A percentile compares a stretch with the other conserved stretches of the same genome.
phyloP scores from a whole-genome alignment of 495 filamentous ascomycete genomes.

The Daldinia vernicosa region DNA sequence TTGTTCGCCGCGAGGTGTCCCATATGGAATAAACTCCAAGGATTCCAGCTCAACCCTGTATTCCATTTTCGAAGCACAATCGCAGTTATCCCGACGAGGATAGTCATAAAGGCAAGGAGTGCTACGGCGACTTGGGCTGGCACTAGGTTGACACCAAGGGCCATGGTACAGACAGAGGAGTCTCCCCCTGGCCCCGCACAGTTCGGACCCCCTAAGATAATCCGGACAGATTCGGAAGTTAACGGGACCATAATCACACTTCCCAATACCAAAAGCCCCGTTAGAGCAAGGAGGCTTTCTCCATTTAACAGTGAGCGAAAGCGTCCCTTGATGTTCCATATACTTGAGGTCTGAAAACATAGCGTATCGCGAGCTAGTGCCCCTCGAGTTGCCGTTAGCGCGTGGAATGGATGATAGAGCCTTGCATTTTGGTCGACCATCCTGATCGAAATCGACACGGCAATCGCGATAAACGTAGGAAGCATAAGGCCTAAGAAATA shows the following conservation, averaged over 20 bases:
- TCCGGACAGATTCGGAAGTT: constrained; percentile 37
- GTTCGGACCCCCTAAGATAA: constrained; percentile 36
- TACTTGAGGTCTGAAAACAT: constrained; percentile 38
- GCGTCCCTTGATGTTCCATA: constrained; percentile 25
- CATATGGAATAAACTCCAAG: constrained; percentile 45
- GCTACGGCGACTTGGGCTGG: constrained; percentile 34
- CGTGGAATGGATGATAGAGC: constrained; percentile 49
- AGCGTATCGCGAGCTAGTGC: constrained; percentile 41
- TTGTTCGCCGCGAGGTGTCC: constrained; percentile 37
- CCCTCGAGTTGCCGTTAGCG: constrained; percentile 36
- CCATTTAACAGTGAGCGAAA: constrained; percentile 31
- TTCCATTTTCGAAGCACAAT: constrained; percentile 42
- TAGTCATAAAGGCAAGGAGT: constrained; percentile 35
- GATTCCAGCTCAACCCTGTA: constrained; percentile 46
- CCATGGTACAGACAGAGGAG: constrained; percentile 27
- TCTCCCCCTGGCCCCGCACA: constrained; percentile 17
- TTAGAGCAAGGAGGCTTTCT: constrained; percentile 35
- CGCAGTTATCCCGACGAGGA: constrained; percentile 25
- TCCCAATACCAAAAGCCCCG: constrained; percentile 37
- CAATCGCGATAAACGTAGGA: constrained; percentile 46
- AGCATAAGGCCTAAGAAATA: constrained; percentile 50
- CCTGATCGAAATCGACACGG: constrained; percentile 41
- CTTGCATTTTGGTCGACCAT: constrained; percentile 46
- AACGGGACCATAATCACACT: constrained; percentile 39
- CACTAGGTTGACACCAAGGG: constrained; percentile 27